These are phyloP conservation scores for Speleostelium caveatum DNA, from an alignment of 78 protist species.

Conservation along the genomic window DNA sequence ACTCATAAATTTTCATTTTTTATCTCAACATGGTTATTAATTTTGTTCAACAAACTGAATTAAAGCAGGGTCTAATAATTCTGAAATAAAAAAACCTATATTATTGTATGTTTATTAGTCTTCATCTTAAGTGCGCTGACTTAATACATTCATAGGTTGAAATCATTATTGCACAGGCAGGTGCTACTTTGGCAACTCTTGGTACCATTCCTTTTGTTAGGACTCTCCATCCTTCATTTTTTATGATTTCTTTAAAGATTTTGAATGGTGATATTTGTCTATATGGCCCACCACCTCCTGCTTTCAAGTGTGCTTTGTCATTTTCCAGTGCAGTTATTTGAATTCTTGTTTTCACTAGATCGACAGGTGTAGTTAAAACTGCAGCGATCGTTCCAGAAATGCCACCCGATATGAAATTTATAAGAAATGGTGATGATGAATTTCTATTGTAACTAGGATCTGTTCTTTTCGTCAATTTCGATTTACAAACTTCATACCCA, in stretches of 20 bases:
- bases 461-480: not conserved
- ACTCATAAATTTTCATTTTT: no score
- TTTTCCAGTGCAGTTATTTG: conserved; percentile 61
- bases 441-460: not conserved
- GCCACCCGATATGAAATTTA: conserved; percentile 82
- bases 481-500: conserved; percentile 50
- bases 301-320: not conserved
- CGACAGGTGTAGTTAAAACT: conserved; percentile 86
- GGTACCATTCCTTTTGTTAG: conserved; percentile 82
- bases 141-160: conserved; percentile 83
- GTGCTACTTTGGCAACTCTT: conserved; percentile 86
- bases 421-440: conserved; percentile 34
- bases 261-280: conserved; percentile 23
- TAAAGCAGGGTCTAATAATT: no score
- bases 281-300: no score
- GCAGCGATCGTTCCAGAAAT: conserved; percentile 82
- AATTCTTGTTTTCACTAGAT: conserved; percentile 86
- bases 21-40: no score
- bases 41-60: no score
- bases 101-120: no score
- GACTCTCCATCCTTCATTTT: conserved; percentile 78
- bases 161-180: conserved; percentile 92
- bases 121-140: not conserved
- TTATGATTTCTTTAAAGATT: conserved; percentile 6
- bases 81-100: no score